Base-by-base conservation (phyloP, 495 filamentous ascomycete species). In the Penicillium desertorum region DNA sequence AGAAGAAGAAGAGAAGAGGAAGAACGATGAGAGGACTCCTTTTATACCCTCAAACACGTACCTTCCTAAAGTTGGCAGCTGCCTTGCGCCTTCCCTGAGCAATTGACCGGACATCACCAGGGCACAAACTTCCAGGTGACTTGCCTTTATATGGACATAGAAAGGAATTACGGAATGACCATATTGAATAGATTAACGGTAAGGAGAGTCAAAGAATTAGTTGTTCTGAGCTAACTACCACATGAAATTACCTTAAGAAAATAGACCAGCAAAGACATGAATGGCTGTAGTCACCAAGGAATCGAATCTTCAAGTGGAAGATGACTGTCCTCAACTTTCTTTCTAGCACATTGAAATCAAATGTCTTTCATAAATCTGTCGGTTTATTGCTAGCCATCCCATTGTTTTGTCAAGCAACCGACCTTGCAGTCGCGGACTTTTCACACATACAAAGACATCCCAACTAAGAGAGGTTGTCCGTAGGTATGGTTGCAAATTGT, bases 401-500 rank as follows among this genome's bases (percentile, higher is more conserved):
- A 43, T n/a, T 53, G 10, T 46, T 37, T 42, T 32, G 25, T 14
- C 41, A 22, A 48, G 16, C 22, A 14, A 29, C 51, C 5, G 32
- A 19, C 30, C 41, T 56, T 46, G 14, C 16, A 41, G 53, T 22
- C 29, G 22, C 32, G 23, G n/a, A 12, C 14, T 54, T 47, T 25
- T 62, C 52, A 44, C 45, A 49, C 57, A 63, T 56, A 63, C 57
- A 54, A 32, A 39, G 41, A 45, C 45, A 45, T 32, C 41, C 49
- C 45, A 34, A 22, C 22, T 57, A 47, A 32, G 4, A 30, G 49
- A 22, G 19, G 9, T 22, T 41, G 42, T 64, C 37, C 32, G 46
- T 64, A 57, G 54, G 54, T 44, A 34, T 44, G 45, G 39, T 44
- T 48, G 29, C 22, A 39, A 22, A 17, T 5, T 29, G 11, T 19